These are phyloP conservation scores for Leccinum solheimii DNA, from an alignment of 1,284 basidiomycete species.

Conservation along the genomic window DNA sequence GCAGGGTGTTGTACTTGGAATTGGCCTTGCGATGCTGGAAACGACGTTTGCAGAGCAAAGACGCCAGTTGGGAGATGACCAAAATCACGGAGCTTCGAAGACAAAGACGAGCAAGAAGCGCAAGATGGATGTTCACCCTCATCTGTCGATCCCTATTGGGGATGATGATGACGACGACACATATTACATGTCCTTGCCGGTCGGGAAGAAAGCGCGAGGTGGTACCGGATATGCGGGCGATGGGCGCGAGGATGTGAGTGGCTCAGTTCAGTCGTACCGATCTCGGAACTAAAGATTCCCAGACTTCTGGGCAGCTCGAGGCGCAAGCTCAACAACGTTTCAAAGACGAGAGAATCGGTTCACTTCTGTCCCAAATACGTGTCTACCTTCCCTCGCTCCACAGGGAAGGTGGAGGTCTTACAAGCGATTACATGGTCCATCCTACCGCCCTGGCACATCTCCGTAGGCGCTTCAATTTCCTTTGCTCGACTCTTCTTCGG, in stretches of 20 bases:
- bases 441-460: constrained; percentile 88
- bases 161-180: constrained; percentile 58
- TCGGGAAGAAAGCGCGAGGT: constrained; percentile 65
- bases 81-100: constrained; percentile 36
- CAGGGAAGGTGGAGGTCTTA: constrained; percentile 66
- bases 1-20: constrained; percentile 83
- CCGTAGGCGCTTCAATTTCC: constrained; percentile 82
- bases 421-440: constrained; percentile 86
- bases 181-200: constrained; percentile 44
- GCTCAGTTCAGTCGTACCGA: background rate
- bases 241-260: constrained; percentile 76
- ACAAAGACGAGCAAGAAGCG: constrained; percentile 51
- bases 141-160: constrained; percentile 33
- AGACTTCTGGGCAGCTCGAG: constrained; percentile 78
- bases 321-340: constrained; percentile 68
- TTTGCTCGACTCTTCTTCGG: constrained; percentile 79
- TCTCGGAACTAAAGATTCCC: constrained; percentile 5
- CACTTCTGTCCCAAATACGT: constrained; percentile 67
- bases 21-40: constrained; percentile 81
- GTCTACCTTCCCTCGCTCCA: constrained; percentile 78
- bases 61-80: constrained; percentile 41
- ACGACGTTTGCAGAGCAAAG: constrained; percentile 62
- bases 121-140: constrained; percentile 43
- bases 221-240: constrained; percentile 86
- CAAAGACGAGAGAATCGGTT: constrained; percentile 72